Percentiles rank a stretch among this genome's conserved stretches.
phyloP scores from a whole-genome alignment of 1,284 basidiomycete genomes.

The Cryptococcus floricola region DNA sequence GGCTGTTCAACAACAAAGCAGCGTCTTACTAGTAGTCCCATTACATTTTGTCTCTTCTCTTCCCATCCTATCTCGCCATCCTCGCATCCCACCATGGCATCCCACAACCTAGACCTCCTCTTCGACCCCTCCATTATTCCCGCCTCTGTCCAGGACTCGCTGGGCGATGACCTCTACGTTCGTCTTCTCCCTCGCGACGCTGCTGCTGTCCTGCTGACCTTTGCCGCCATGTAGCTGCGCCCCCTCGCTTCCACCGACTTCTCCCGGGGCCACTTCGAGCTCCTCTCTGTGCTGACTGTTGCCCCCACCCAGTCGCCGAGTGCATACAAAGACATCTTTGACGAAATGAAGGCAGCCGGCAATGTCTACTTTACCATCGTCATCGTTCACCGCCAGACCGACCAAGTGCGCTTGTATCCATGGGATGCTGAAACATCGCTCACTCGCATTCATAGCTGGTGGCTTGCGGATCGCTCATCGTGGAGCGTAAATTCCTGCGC shows the following conservation, averaged over 20 bases:
- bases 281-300: constrained; percentile 76
- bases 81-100: not conserved
- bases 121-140: constrained; percentile 37
- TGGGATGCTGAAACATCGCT: not conserved
- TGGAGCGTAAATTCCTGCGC: constrained; percentile 92
- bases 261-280: constrained; percentile 71
- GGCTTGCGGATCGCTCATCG: constrained; percentile 74
- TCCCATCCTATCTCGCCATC: not conserved
- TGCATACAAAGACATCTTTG: constrained; percentile 66
- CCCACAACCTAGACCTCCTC: constrained; percentile 25
- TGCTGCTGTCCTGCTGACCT: not conserved
- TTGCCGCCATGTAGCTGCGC: constrained; percentile 61
- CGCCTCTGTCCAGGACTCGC: constrained; percentile 13
- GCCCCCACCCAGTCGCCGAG: constrained; percentile 67
- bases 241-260: constrained; percentile 89
- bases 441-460: constrained; percentile 59
- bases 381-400: constrained; percentile 68
- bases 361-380: constrained; percentile 80
- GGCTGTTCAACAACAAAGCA: not conserved
- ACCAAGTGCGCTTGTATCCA: constrained; percentile 49
- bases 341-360: constrained; percentile 48
- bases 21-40: not conserved
- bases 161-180: constrained; percentile 34
- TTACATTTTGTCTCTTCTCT: not conserved
- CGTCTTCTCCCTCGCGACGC: not conserved